These are phyloP conservation scores for Coemansia sp. DNA, from an alignment of 192 early-diverging fungal species.

Conservation along the genomic window DNA sequence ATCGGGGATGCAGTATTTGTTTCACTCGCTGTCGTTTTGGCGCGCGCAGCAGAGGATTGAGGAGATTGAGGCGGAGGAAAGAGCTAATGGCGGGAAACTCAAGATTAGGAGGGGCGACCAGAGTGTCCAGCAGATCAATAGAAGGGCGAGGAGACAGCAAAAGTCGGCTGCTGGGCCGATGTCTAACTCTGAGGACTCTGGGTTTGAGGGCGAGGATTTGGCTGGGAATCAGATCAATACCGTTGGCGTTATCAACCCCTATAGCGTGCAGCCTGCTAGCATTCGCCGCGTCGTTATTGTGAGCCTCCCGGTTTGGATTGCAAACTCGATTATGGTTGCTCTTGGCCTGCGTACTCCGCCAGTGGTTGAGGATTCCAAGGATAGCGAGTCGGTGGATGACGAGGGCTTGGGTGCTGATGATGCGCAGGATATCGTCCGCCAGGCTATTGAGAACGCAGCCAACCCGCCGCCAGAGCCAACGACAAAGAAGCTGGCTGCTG, in stretches of 20 bases:
- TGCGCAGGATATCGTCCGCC: conserved; percentile 4
- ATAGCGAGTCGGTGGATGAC: neutral
- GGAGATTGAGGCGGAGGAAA: conserved; percentile 26
- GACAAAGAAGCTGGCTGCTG: neutral
- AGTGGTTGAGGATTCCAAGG: conserved; percentile 5
- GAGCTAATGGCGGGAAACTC: conserved; percentile 12
- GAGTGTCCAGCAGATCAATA: conserved; percentile 10
- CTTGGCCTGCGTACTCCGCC: conserved; percentile 8
- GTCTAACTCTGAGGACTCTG: conserved; percentile 32
- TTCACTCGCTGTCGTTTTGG: conserved; percentile 57
- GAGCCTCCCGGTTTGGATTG: conserved; percentile 18
- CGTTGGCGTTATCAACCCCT: conserved; percentile 52
- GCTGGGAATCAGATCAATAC: conserved; percentile 34
- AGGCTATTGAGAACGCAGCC: conserved; percentile 14
- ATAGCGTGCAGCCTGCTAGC: conserved; percentile 37
- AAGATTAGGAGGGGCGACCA: conserved; percentile 6
- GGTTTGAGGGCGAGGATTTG: conserved; percentile 35
- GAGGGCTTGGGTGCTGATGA: neutral
- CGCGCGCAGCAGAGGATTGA: conserved; percentile 61
- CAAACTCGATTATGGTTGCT: conserved; percentile 9
- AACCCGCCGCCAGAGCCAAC: conserved; percentile 7
- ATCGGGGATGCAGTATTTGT: conserved; percentile 66
- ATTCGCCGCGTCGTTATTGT: conserved; percentile 31
- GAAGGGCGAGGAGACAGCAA: conserved; percentile 19
- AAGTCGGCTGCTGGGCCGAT: conserved; percentile 6